Base-by-base conservation (phyloP, 495 filamentous ascomycete genomes). In the Podospora appendiculata region DNA sequence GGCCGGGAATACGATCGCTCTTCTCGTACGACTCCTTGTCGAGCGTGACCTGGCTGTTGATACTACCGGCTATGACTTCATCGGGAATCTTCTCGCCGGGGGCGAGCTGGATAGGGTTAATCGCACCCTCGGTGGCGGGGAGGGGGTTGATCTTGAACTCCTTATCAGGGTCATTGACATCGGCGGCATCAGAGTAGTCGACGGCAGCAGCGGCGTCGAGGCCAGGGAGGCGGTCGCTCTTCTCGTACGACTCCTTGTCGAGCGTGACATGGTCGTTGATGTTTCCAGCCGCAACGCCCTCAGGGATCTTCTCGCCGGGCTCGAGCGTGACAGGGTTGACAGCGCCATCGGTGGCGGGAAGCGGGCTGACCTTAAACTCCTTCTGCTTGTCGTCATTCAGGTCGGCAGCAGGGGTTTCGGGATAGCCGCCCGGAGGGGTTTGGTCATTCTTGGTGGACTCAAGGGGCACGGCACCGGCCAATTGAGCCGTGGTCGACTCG, bases 1-100 rank as follows among this genome's bases (percentile, higher is more conserved):
- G 50, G 53, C 79, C 70, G 50, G 77, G 71, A 50, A 78, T 68
- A 42, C 79, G 64, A 61, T 84, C 87, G 61, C 80, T 82, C 58
- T 83, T 83, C 62, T 95, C 84, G 64, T 96, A 96, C 1, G 86
- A 90, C 58, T 81, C 87, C 66, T 88, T 78, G 62, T 95, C 90
- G 10, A 88, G 79, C 51, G 80, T 87, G 47, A 88, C 88, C 45
- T 78, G 75, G 52, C 71, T 79, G 40, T 77, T 67, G 57, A 79
- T 66, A 34, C 77, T 77, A 57, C 81, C 77, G 25, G 70, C 62
- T 18, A 73, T 78, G 38, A 88, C 51, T 13, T 62, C 65, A 53
- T 76, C 76, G 12, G 89, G 90, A 34, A 94, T 80, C 63, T 81
- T 81, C 69, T 93, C 88, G 52, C 90, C 89, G 16, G 90, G 85